Conservation (phyloP, 2,329 filamentous ascomycete species). For the Paecilomyces dactylethromorphus region DNA sequence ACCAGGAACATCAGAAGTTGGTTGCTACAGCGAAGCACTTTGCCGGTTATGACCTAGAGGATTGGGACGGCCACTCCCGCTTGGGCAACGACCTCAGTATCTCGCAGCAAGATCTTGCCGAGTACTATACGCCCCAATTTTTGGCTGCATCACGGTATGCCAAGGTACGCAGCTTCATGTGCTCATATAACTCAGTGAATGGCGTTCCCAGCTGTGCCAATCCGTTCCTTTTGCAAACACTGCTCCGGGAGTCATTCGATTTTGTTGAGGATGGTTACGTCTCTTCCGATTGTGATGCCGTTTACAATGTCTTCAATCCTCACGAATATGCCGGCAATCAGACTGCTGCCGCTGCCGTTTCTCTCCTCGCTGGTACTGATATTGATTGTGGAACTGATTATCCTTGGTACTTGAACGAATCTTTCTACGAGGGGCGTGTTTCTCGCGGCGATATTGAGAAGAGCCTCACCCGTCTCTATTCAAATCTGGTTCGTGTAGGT, state of each 20-base stretch:
- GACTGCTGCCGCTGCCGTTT: constrained; percentile 42
- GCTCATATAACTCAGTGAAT: constrained; percentile 59
- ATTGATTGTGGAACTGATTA: constrained; percentile 48
- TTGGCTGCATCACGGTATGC: constrained; percentile 55
- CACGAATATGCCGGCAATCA: constrained; percentile 43
- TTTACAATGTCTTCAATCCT: constrained; percentile 52
- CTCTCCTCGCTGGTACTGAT: constrained; percentile 48
- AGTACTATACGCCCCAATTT: constrained; percentile 64
- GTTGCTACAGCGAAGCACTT: constrained; percentile 55
- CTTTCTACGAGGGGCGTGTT: constrained; percentile 38
- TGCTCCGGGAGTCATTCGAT: constrained; percentile 60
- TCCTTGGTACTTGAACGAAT: constrained; percentile 38
- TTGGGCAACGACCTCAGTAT: constrained; percentile 51
- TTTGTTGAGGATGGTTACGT: constrained; percentile 58
- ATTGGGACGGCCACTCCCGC: constrained; percentile 37
- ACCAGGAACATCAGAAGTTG: constrained; percentile 33
- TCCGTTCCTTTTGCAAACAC: constrained; percentile 54
- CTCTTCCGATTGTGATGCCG: constrained; percentile 59
- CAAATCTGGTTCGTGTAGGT: constrained; percentile 43
- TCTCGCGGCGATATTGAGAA: constrained; percentile 41
- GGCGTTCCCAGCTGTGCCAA: constrained; percentile 60
- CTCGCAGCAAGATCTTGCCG: constrained; percentile 55
- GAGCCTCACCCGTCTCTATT: constrained; percentile 44
- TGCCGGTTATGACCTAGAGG: constrained; percentile 52
- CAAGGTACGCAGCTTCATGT: constrained; percentile 55